Evolutionary conservation across 495 filamentous ascomycete genomes (phyloP).

Genomic region (Penicillium pulvis): DNA sequence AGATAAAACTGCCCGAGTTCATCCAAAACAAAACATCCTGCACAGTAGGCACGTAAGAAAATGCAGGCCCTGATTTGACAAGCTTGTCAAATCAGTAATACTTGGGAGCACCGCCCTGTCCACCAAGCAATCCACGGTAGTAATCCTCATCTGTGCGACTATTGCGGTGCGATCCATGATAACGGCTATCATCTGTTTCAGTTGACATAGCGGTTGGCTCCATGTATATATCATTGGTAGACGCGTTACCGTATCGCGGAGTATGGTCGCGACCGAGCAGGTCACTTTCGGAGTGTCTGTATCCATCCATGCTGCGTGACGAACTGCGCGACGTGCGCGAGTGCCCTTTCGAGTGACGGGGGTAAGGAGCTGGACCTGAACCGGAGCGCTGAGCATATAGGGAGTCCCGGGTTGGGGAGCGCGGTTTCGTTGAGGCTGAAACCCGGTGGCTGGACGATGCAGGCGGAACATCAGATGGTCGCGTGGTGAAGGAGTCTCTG

Average conservation of each 20-base stretch:
- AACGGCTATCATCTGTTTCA: constrained; percentile 34
- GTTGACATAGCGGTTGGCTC: constrained; percentile 22
- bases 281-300: constrained; percentile 47
- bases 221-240: constrained; percentile 34
- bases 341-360: constrained; percentile 20
- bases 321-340: constrained; percentile 37
- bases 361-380: constrained; percentile 21
- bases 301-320: constrained; percentile 36
- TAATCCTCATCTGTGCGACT: constrained; percentile 43
- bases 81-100: constrained; percentile 32
- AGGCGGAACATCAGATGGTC: constrained; percentile 25
- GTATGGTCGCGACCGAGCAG: constrained; percentile 29
- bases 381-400: constrained; percentile 27
- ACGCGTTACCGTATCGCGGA: constrained; percentile 24
- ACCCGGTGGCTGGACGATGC: background rate
- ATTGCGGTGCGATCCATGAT: constrained; percentile 23
- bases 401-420: constrained; percentile 22
- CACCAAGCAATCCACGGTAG: constrained; percentile 41
- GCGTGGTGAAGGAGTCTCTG: constrained; percentile 32
- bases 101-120: constrained; percentile 35
- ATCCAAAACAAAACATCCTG: background rate
- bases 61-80: constrained; percentile 2
- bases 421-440: background rate
- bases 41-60: constrained; percentile 6
- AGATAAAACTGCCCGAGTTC: background rate